phyloP scores from a whole-genome alignment of 1,284 basidiomycete genomes.

The Irpex sp. region DNA sequence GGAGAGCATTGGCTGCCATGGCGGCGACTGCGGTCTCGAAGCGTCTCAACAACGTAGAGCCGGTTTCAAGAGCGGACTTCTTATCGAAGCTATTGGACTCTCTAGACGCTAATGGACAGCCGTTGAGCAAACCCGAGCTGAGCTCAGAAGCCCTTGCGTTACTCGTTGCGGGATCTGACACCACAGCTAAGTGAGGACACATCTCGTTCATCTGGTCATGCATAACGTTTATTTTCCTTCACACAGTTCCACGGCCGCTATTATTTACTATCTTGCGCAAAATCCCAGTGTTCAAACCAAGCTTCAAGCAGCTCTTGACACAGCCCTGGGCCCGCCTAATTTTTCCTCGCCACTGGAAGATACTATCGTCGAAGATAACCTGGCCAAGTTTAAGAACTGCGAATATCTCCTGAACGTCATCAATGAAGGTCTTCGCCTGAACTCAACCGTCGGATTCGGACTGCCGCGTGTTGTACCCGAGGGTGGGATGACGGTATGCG shows the following conservation, averaged over 20 bases:
- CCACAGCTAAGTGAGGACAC: background rate
- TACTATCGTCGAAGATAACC: background rate
- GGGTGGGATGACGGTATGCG: constrained; percentile 35
- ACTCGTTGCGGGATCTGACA: background rate
- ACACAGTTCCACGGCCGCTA: constrained; percentile 4
- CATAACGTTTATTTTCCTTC: background rate
- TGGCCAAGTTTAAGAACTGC: constrained; percentile 3
- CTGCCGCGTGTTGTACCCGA: constrained; percentile 67
- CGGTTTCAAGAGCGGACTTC: constrained; percentile 3
- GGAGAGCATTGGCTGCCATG: background rate
- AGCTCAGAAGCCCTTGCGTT: background rate
- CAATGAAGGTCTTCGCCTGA: constrained; percentile 7
- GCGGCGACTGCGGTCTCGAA: constrained; percentile 7
- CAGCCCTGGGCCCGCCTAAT: constrained; percentile 3
- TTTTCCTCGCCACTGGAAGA: background rate
- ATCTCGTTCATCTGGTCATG: background rate
- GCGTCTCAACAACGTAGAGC: constrained; percentile 1
- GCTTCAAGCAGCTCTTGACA: constrained; percentile 5
- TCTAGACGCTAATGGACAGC: background rate
- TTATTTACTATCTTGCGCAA: constrained; percentile 4
- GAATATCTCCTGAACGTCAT: constrained; percentile 8
- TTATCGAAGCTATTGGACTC: background rate
- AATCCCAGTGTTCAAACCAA: constrained; percentile 3
- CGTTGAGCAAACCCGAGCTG: constrained; percentile 1
- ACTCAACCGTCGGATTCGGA: constrained; percentile 5